Base-by-base conservation (phyloP, 495 filamentous ascomycete genomes). In the Aspergillus hancockii region DNA sequence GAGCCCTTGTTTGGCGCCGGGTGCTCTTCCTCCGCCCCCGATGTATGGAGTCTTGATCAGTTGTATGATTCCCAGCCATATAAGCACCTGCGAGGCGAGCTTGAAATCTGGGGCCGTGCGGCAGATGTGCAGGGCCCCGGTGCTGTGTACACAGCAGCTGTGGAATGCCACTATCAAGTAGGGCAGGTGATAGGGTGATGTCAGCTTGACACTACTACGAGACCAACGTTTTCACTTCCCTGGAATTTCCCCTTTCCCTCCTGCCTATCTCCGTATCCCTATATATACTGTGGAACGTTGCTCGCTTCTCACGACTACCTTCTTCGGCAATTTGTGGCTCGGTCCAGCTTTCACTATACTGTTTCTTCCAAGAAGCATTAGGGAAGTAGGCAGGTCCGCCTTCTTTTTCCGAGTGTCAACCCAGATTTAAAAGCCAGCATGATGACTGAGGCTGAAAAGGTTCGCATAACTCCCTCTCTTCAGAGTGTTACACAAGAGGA, bases 401-500 rank as follows among this genome's bases (percentile, higher is more conserved):
- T 16, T 18, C 47, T 55, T 1, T 55, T 32, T 18, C 23, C 31
- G 25, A 45, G 40, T 19, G 16, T 28, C 14, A 32, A 14, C 30
- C 22, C 41, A 57, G 21, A 3, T n/a, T 3, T 19, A 22, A n/a
- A 21, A 43, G 28, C 41, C n/a, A 62, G 28, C 14, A 67, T 67
- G 65, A 46, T 19, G 21, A 19, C 59, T 22, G 62, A 61, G 32
- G 34, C 64, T 16, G 65, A 64, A 46, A 64, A 62, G 21, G 54
- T 38, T 13, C 57, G 21, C 31, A 49, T 51, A 45, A 63, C 62
- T 22, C 52, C 62, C 38, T 64, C 65, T 46, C 25, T 67, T 47
- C 59, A 49, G 31, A 67, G 65, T 43, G 59, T 64, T 46, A 64
- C 62, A 56, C 57, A 63, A 14, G 59, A 63, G 43, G 59, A 57